Base-by-base conservation (phyloP, 164 flowering plant genomes). In the Aristolochia californica region DNA sequence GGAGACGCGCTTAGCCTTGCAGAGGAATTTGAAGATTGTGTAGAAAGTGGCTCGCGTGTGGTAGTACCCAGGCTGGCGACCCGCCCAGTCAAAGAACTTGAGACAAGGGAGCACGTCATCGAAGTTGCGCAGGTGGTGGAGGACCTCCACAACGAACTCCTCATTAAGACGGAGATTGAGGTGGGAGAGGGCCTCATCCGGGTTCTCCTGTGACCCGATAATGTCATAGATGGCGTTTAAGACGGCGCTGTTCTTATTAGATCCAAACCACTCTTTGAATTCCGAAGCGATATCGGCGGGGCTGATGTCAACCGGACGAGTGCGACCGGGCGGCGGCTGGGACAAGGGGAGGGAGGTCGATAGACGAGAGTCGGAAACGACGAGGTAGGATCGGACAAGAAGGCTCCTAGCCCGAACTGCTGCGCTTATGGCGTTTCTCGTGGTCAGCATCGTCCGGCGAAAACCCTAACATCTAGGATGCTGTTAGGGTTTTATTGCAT, bases 1-100 rank as follows among this genome's bases (percentile, higher is more conserved):
- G 13, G 75, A 22, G 77, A 69, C 72, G 25, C 69, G 58, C 71
- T 79, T 72, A 2, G 80, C 80, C 9, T 59, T 62, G 4, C 78
- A 63, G 5, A 88, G 67, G 20, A 85, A 79, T 72, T 79, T 83
- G 57, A 88, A 81, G 26, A 87, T 80, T 34, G 97, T 78, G 48
- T 72, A 23, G 69, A 74, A 91, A 0, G 95, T 80, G 16, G 74
- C 70, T 0, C 77, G 77, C 9, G 94, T 82, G 66, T 88, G 98
- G 56, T 54, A 24, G 48, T 72, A 91, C 16, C 83, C 80, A 0
- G 40, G 70, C 57, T 88, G 96, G 40, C 84, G 70, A 2, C 95
- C 96, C 2, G 82, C 90, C 98, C 98, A 91, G 49, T 91, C 96
- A 59, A 91, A 91, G 70, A 91, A 88, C 58, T 72, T 80, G 65